Evolutionary conservation across 495 filamentous ascomycete species (phyloP), one percentile per base, ranked within the genome.

Genomic region (Annulohypoxylon maeteangense): DNA sequence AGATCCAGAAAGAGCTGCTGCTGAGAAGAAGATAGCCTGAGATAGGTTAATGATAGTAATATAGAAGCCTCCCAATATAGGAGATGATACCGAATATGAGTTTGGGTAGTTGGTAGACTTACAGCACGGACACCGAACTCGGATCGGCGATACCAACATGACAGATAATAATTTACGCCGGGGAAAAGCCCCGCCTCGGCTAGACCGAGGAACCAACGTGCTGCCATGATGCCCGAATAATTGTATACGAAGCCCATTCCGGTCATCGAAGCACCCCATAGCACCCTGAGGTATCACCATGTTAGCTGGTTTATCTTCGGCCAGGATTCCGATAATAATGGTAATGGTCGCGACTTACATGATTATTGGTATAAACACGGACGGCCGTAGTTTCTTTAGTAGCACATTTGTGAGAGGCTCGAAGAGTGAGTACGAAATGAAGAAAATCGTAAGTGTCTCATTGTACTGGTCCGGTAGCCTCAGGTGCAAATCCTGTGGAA

Each of bases 361-460:
- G 74, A 90, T 92, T 11, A 89, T 87, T 14, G 90, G 89, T 54
- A 88, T 86, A 62, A 87, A 88, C 48, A 86, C 59, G 27, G 82
- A 84, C 1, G 86, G 86, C n/a, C 81, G 75, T 51, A 90, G 75
- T 3, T 82, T 84, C 80, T 98, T 98, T 62, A 98, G 88, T 20
- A 98, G 79, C 54, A 98, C 78, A 77, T 98, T 98, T 44, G 94
- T 96, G 34, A 94, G 66, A 0, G 94, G 93, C 83, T 97, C 94
- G 65, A 93, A 92, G 40, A 93, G 79, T 38, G 92, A 85, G 79
- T 98, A 98, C 20, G 93, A 96, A 25, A 97, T 87, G 83, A 98
- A 98, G 81, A 97, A 98, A 74, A 97, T 91, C 36, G 90, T 90
- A 1, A 97, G 86, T 4, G 89, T 83, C 8, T 86, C 85, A 76